Percentiles rank a stretch among this genome's conserved stretches.
Conservation (phyloP, 2,329 filamentous ascomycete species). For the Leptodontidium sp. region DNA sequence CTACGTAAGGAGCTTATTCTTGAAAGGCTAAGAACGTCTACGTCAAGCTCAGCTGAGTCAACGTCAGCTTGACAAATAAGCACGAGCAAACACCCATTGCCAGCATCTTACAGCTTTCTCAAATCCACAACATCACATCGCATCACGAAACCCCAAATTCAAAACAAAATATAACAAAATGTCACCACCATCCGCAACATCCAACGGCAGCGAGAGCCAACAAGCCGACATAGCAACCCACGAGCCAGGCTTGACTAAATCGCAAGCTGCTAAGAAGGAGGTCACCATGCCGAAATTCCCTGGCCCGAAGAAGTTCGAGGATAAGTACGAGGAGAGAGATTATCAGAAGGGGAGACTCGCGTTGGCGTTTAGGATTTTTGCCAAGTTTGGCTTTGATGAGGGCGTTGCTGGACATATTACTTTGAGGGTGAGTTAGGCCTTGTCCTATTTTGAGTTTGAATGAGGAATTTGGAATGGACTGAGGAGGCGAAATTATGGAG, state of each 20-base stretch:
- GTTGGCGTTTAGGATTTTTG: constrained; percentile 57
- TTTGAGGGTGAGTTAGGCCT: constrained; percentile 41
- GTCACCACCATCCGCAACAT: constrained; percentile 38
- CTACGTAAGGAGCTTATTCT: background rate
- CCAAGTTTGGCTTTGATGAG: constrained; percentile 55
- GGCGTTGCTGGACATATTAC: constrained; percentile 58
- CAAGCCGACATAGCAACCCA: constrained; percentile 30
- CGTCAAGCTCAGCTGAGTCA: background rate
- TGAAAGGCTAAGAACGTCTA: background rate
- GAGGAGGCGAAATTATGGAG: background rate
- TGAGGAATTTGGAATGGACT: background rate
- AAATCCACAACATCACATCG: background rate
- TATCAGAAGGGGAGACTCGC: constrained; percentile 54
- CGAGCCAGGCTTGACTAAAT: constrained; percentile 36
- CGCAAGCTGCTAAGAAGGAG: constrained; percentile 29
- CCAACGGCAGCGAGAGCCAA: constrained; percentile 19
- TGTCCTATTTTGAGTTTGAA: background rate
- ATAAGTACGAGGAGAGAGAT: constrained; percentile 48
- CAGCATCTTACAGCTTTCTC: background rate
- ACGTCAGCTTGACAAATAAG: background rate
- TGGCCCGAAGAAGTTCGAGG: constrained; percentile 37
- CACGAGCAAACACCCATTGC: background rate
- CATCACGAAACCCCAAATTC: background rate
- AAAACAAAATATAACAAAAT: constrained; percentile 25
- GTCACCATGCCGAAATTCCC: constrained; percentile 22